Evolutionary conservation across 2,329 filamentous ascomycete genomes (phyloP), one percentile per base, ranked within the genome.

Genomic region (Dothideomycetidae sp.): DNA sequence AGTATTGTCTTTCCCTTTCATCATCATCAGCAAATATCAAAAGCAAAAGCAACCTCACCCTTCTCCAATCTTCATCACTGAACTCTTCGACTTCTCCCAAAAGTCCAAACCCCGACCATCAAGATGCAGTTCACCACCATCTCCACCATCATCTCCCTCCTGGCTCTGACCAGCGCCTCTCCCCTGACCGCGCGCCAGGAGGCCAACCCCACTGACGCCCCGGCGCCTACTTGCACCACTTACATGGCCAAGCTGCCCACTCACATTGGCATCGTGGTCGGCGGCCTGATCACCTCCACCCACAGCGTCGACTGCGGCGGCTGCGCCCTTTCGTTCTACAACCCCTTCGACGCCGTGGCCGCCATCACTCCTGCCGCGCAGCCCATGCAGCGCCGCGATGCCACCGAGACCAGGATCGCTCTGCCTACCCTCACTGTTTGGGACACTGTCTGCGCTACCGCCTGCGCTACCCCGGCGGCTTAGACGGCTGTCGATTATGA

Each of bases 81-180:
- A 11, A 3, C 12, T 15, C 21, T n/a, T 17, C 33, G n/a, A 15
- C 4, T 10, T 5, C n/a, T 10, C 15, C 21, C 5, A 17, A 17
- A 14, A 12, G 11, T 5, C 3, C 4, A 15, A 13, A 10, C 5
- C 23, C 3, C 14, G 18, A n/a, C 7, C 13, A 9, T 17, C 19
- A 39, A 29, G 10, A 43, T 43, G 41, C 35, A 35, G 11, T n/a
- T 38, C 31, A 21, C 40, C 12, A 36, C 32, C 19, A 28, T 33
- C 10, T 28, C 33, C 19, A 16, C 28, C n/a, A 23, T 43, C 19
- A 32, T 41, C 28, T 31, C 33, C 17, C 15, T 40, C 28, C 29
- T 37, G 23, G 28, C 37, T 10, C 9, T 41, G 13, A 12, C 40
- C 5, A 12, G 26, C 15, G 38, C 41, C 18, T 17, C 33, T 13